These are phyloP conservation scores for Penicillium sp. DNA, from an alignment of 2,329 filamentous ascomycete genomes.

Conservation along the genomic window DNA sequence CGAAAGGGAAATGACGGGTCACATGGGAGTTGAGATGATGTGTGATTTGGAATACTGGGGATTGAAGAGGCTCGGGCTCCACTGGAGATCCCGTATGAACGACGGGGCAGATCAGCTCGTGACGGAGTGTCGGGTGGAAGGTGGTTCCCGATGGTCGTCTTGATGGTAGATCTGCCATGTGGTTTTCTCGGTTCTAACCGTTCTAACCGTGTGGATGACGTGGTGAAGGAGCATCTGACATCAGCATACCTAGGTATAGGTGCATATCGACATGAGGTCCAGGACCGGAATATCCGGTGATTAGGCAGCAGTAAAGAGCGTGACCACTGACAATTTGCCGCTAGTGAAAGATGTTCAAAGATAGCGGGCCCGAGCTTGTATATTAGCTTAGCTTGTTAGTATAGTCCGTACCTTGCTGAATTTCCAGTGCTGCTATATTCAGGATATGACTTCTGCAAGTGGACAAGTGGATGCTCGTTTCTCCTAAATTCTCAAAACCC, in stretches of 20 bases:
- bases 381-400: not conserved
- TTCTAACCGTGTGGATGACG: not conserved
- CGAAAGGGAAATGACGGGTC: constrained; percentile 5
- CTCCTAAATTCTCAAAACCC: no score
- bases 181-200: not conserved
- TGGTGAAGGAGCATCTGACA: not conserved
- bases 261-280: not conserved
- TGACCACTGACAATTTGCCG: not conserved
- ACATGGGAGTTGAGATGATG: not conserved
- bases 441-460: not conserved
- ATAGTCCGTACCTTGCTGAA: not conserved
- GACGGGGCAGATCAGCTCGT: not conserved
- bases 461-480: no score
- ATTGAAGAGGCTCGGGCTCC: not conserved
- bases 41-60: not conserved
- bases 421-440: not conserved
- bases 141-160: not conserved
- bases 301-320: not conserved
- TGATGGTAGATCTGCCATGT: not conserved
- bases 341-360: not conserved
- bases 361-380: not conserved
- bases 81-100: not conserved
- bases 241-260: not conserved
- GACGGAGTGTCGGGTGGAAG: not conserved
- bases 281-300: not conserved